Evolutionary conservation across 2,329 filamentous ascomycete genomes (phyloP).

Genomic region (Ophiocordyceps sinensis): DNA sequence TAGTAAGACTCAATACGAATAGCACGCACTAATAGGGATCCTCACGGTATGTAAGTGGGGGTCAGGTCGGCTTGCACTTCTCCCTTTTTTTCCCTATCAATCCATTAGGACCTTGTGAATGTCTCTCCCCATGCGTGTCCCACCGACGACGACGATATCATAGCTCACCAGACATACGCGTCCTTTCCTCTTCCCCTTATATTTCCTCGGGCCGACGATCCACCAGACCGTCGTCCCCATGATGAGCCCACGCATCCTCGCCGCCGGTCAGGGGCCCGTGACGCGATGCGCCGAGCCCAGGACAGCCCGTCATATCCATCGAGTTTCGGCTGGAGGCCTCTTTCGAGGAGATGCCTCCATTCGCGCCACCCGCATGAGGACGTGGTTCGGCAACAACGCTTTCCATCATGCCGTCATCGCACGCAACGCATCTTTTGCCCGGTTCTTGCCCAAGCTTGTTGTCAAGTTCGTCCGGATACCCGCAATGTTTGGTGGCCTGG

Average conservation of each 20-base stretch:
- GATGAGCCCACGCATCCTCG: constrained; percentile 34
- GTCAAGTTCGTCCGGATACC: constrained; percentile 79
- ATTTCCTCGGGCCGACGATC: no score
- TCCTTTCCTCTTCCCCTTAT: no score
- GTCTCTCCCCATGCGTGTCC: no score
- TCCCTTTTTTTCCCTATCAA: no score
- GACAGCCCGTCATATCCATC: constrained; percentile 49
- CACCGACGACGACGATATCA: no score
- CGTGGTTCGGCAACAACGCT: constrained; percentile 68
- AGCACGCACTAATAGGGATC: no score
- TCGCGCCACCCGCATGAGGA: constrained; percentile 44
- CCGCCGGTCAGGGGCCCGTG: constrained; percentile 55
- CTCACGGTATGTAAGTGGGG: no score
- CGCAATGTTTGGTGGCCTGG: constrained; percentile 80
- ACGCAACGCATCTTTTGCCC: constrained; percentile 49
- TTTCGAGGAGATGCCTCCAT: constrained; percentile 50
- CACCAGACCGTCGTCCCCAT: background rate
- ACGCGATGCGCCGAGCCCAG: constrained; percentile 44
- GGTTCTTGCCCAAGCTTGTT: constrained; percentile 71
- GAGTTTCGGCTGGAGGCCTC: constrained; percentile 52
- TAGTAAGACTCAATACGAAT: no score
- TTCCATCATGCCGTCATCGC: constrained; percentile 66
- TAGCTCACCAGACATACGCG: no score
- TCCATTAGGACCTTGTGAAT: no score
- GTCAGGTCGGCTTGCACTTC: no score